Conservation (phyloP, 2,329 filamentous ascomycete species). For the Fusarium sp. region DNA sequence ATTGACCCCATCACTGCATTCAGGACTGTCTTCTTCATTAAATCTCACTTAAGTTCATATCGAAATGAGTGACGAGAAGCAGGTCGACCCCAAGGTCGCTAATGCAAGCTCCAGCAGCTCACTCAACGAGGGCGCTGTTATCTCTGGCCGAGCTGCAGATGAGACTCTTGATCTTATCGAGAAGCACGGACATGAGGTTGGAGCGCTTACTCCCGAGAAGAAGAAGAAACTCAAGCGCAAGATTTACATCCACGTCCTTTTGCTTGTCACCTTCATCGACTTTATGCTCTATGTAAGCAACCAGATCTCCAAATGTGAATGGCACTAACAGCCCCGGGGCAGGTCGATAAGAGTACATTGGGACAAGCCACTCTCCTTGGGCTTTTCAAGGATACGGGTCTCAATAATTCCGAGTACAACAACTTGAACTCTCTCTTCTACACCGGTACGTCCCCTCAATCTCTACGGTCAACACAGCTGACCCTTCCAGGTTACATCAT, state of each 20-base stretch:
- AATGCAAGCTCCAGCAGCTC: background rate
- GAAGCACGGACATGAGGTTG: background rate
- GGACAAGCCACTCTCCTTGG: background rate
- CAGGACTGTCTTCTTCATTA: too few relatives aligned
- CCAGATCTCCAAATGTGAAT: too few relatives aligned
- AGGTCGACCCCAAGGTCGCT: background rate
- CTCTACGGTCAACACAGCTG: background rate
- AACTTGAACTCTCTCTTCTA: conserved; percentile 4
- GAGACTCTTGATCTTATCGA: background rate
- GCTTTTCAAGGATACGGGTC: background rate
- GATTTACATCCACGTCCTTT: background rate
- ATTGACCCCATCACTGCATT: too few relatives aligned
- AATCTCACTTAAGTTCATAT: too few relatives aligned
- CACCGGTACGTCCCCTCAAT: background rate
- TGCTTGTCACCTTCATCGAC: background rate
- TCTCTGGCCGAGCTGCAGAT: background rate
- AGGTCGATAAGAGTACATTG: background rate
- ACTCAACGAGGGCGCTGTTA: background rate
- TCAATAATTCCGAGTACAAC: background rate
- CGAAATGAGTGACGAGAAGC: background rate
- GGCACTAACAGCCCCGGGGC: fast-evolving
- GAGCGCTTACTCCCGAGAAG: background rate
- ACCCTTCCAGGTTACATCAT: background rate
- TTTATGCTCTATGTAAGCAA: background rate
- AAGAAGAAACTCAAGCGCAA: conserved; percentile 1